Percentiles rank a stretch among this genome's conserved stretches.
phyloP scores from a whole-genome alignment of 169 alveolate genomes.

The Cyclospora cayetanensis region DNA sequence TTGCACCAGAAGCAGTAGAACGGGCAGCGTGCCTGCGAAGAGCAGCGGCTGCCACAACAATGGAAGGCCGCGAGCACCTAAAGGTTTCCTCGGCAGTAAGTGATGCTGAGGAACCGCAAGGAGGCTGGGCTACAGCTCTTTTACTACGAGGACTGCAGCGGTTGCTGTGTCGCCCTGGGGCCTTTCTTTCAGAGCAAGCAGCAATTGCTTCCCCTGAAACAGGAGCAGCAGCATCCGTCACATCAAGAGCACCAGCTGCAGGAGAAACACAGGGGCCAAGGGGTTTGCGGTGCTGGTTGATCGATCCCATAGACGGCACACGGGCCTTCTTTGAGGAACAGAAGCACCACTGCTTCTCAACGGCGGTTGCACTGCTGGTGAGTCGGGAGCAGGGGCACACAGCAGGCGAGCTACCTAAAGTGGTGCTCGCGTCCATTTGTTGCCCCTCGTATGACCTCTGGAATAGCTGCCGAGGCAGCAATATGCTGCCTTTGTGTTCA shows the following conservation, averaged over 20 bases:
- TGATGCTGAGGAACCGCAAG: neutral
- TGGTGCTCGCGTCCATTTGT: constrained; percentile 43
- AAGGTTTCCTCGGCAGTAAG: neutral
- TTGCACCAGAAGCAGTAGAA: constrained; percentile 13
- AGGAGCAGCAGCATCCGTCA: neutral
- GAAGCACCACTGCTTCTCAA: constrained; percentile 23
- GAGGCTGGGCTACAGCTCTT: neutral
- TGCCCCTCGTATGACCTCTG: constrained; percentile 48
- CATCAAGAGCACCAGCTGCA: constrained; percentile 1
- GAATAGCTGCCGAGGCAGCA: constrained; percentile 42
- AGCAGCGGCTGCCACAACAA: neutral
- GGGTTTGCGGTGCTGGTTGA: constrained; percentile 10
- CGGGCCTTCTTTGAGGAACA: neutral
- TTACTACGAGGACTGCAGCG: constrained; percentile 41
- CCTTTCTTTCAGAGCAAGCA: too few species aligned
- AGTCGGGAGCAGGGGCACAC: constrained; percentile 31
- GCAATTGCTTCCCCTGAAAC: neutral
- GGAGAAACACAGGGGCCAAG: neutral
- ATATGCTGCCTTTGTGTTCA: constrained; percentile 18
- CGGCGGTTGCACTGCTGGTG: constrained; percentile 38
- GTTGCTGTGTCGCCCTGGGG: constrained; percentile 32
- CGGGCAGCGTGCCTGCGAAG: neutral
- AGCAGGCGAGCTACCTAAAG: neutral
- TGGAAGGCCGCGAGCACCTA: neutral
- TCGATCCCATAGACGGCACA: constrained; percentile 46